Evolutionary conservation across 306 rosid species (phyloP).

Genomic region (Ziziphus jujuba): DNA sequence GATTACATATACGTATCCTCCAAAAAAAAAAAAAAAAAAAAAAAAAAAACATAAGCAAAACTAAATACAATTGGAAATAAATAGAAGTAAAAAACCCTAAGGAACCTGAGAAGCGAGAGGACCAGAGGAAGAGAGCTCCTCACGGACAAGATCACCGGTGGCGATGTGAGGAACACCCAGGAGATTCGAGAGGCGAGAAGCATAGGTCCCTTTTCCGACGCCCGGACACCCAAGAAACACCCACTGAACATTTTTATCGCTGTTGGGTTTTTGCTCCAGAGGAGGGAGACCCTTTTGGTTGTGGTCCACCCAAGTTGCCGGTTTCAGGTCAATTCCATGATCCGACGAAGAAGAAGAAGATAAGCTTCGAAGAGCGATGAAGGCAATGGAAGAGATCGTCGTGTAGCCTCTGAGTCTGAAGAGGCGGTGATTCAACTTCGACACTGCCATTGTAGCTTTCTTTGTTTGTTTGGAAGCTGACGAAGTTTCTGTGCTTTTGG

Average conservation of each 20-base stretch:
- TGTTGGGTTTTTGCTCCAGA: constrained; percentile 12
- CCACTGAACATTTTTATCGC: constrained; percentile 41
- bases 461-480: neutral
- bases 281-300: constrained; percentile 23
- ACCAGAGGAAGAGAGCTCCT: constrained; percentile 50
- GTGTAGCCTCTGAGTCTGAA: neutral
- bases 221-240: constrained; percentile 59
- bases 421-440: constrained; percentile 1
- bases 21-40: too few relatives aligned
- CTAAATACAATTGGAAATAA: too few relatives aligned
- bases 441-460: constrained; percentile 8
- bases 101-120: constrained; percentile 43
- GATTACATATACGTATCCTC: too few relatives aligned
- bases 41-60: too few relatives aligned
- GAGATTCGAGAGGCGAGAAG: constrained; percentile 42
- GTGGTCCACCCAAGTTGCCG: constrained; percentile 8
- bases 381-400: neutral
- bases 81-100: constrained; percentile 8
- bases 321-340: constrained; percentile 30
- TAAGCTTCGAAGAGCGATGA: constrained; percentile 5
- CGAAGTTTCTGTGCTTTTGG: neutral
- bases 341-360: constrained; percentile 23
- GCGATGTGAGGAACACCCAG: constrained; percentile 57
- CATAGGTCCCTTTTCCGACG: constrained; percentile 56
- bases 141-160: constrained; percentile 59